phyloP scores from a whole-genome alignment of 805 yeast species.

The Wickerhamomyces alni region DNA sequence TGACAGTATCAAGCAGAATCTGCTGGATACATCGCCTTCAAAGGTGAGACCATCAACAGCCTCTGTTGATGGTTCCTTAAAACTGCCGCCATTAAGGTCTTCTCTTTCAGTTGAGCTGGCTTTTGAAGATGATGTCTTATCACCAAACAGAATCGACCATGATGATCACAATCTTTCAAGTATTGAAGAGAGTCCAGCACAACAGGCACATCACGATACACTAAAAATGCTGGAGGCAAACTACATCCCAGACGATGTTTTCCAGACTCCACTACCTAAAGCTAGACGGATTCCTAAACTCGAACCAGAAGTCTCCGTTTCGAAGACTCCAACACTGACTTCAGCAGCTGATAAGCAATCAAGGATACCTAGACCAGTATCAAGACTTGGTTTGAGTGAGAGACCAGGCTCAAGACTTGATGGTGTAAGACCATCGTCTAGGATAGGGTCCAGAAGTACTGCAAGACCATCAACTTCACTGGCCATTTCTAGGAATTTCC shows the following conservation, averaged over 20 bases:
- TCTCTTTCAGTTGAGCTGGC: not conserved
- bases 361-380: slow-evolving; percentile 20
- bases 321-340: not conserved
- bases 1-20: slow-evolving; percentile 11
- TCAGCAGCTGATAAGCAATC: slow-evolving; percentile 4
- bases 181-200: slow-evolving; percentile 7
- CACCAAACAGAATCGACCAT: not conserved
- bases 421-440: slow-evolving; percentile 8
- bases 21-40: slow-evolving; percentile 10
- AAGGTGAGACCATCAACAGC: slow-evolving; percentile 5
- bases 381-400: slow-evolving; percentile 11
- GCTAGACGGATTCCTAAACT: not conserved
- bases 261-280: slow-evolving; percentile 16
- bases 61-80: slow-evolving; percentile 2
- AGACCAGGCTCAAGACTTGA: slow-evolving; percentile 9
- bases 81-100: slow-evolving; percentile 15
- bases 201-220: slow-evolving; percentile 6
- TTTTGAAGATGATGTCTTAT: not conserved
- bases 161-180: not conserved
- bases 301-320: not conserved
- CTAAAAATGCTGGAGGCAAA: slow-evolving; percentile 7
- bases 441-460: slow-evolving; percentile 6
- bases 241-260: slow-evolving; percentile 1
- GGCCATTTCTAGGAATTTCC: slow-evolving; percentile 10
- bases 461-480: slow-evolving; percentile 16